Evolutionary conservation across 2,329 filamentous ascomycete species (phyloP).

Genomic region (Arthrobotrys sphaeroides): DNA sequence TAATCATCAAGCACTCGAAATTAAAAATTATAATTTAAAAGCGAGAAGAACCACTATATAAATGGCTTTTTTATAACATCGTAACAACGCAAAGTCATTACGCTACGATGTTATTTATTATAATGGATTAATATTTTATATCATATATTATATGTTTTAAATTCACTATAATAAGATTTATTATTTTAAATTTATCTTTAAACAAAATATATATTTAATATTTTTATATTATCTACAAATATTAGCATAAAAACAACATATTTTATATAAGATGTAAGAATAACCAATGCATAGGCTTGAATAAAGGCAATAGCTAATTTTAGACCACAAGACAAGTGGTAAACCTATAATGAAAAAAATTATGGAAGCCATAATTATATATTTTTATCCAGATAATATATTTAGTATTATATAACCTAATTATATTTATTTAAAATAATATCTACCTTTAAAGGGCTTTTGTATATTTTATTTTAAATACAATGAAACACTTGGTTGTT

Average conservation of each 20-base stretch:
- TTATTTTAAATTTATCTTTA: slow-evolving; percentile 28
- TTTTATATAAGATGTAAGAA: slow-evolving; percentile 4
- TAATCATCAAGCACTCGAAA: slow-evolving; percentile 1
- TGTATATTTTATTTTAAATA: background rate
- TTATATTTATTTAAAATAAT: background rate
- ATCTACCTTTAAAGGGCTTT: slow-evolving; percentile 6
- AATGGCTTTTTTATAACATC: slow-evolving; percentile 13
- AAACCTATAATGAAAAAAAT: background rate
- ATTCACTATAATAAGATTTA: slow-evolving; percentile 22
- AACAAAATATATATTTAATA: slow-evolving; percentile 34
- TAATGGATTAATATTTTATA: slow-evolving; percentile 27
- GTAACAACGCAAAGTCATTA: slow-evolving; percentile 4
- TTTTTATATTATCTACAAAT: slow-evolving; percentile 26
- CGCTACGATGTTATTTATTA: slow-evolving; percentile 19
- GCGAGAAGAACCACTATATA: slow-evolving; percentile 11
- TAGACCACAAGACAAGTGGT: slow-evolving; percentile 8
- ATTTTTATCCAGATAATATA: background rate
- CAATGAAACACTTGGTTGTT: slow-evolving; percentile 2
- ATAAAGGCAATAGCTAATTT: slow-evolving; percentile 20
- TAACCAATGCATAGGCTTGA: background rate
- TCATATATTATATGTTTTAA: slow-evolving; percentile 27
- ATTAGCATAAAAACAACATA: background rate
- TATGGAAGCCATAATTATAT: slow-evolving; percentile 1
- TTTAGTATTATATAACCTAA: background rate
- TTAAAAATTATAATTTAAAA: slow-evolving; percentile 27